Conservation (phyloP, 2,329 filamentous ascomycete species). For the Xylaria sp. region DNA sequence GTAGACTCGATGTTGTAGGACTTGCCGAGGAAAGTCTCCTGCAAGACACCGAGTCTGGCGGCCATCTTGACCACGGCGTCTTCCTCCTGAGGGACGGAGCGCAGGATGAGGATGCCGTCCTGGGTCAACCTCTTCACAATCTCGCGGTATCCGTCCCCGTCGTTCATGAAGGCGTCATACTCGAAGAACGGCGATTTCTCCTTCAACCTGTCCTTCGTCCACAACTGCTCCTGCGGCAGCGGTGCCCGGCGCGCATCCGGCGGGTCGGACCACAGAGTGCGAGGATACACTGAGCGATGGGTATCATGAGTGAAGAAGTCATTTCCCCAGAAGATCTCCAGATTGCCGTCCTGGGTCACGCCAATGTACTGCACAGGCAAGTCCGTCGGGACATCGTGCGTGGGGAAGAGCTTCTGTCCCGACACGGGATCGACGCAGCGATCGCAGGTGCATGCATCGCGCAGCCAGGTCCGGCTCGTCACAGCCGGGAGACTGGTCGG, state of each 20-base stretch:
- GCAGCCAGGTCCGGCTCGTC: slow-evolving; percentile 36
- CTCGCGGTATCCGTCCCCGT: slow-evolving; percentile 50
- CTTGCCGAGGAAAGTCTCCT: slow-evolving; percentile 83
- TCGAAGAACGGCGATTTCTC: slow-evolving; percentile 49
- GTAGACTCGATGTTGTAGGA: slow-evolving; percentile 88
- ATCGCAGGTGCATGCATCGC: slow-evolving; percentile 55
- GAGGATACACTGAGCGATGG: slow-evolving; percentile 34
- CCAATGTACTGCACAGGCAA: slow-evolving; percentile 36
- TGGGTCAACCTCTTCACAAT: slow-evolving; percentile 58
- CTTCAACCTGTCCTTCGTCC: slow-evolving; percentile 35
- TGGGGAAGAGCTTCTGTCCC: slow-evolving; percentile 59
- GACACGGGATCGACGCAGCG: slow-evolving; percentile 53
- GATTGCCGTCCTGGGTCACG: slow-evolving; percentile 34
- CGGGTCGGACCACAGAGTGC: slow-evolving; percentile 5
- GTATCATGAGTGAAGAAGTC: slow-evolving; percentile 36
- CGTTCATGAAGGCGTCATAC: slow-evolving; percentile 66
- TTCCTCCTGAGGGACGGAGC: slow-evolving; percentile 64
- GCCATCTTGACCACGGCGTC: slow-evolving; percentile 63
- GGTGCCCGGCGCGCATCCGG: not conserved
- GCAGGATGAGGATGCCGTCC: slow-evolving; percentile 72
- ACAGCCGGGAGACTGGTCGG: not conserved
- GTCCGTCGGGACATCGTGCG: slow-evolving; percentile 52
- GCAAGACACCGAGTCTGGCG: slow-evolving; percentile 67
- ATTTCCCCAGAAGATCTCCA: slow-evolving; percentile 56
- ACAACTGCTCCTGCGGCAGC: slow-evolving; percentile 1